Conservation (phyloP, 2,329 filamentous ascomycete species). For the Zymoseptoria pseudotritici region DNA sequence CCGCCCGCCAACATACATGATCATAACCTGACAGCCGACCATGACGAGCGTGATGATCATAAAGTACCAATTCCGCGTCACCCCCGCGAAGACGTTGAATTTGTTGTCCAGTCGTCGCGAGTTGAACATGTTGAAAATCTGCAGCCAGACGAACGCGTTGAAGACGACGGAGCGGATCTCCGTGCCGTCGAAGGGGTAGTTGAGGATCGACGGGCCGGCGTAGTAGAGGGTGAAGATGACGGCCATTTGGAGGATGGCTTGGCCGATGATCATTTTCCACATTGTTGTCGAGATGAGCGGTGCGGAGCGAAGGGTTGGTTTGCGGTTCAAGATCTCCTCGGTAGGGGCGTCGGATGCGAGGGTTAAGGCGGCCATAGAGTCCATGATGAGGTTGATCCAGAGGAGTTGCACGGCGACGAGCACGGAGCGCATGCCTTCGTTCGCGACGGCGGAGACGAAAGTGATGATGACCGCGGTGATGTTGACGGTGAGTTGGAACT, state of each 20-base stretch:
- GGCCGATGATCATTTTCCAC: constrained; percentile 99
- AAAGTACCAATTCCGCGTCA: constrained; percentile 81
- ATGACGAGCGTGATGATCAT: constrained; percentile 76
- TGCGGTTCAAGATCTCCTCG: constrained; percentile 69
- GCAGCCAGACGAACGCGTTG: constrained; percentile 99
- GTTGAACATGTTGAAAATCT: constrained; percentile 94
- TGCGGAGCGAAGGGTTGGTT: constrained; percentile 66
- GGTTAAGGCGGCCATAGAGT: not conserved
- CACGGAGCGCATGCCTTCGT: constrained; percentile 60
- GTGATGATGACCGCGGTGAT: constrained; percentile 82
- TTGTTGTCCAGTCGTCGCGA: constrained; percentile 47
- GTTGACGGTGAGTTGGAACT: constrained; percentile 80
- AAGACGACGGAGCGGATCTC: constrained; percentile 78
- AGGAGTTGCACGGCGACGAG: constrained; percentile 84
- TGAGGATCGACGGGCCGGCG: constrained; percentile 55
- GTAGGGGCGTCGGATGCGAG: constrained; percentile 75
- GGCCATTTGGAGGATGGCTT: constrained; percentile 78
- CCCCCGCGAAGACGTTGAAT: constrained; percentile 90
- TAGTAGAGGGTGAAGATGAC: constrained; percentile 80
- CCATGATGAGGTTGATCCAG: constrained; percentile 92
- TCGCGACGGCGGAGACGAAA: constrained; percentile 78
- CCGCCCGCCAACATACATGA: constrained; percentile 72
- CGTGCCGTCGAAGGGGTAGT: constrained; percentile 39
- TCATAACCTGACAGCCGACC: constrained; percentile 82
- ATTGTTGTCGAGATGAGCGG: constrained; percentile 79